Evolutionary conservation across 2,329 filamentous ascomycete species (phyloP).

Genomic region (Pyrenophora seminiperda): DNA sequence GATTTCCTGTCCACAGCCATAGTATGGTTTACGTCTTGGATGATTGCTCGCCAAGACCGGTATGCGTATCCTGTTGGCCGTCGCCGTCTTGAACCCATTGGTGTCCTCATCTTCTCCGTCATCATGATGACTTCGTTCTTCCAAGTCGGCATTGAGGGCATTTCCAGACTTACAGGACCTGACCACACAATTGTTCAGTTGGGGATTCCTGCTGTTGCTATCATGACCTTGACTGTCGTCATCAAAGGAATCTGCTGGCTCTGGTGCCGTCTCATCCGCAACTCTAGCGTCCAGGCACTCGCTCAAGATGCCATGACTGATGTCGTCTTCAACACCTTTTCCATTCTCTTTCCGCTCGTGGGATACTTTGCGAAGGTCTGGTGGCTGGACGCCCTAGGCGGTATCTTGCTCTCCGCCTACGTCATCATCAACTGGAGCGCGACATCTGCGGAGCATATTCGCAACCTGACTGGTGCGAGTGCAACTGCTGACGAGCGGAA

Average conservation of each 20-base stretch:
- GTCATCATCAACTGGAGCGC: conserved; percentile 80
- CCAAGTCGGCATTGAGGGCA: conserved; percentile 74
- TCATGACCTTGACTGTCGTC: conserved; percentile 81
- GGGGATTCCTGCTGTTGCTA: conserved; percentile 71
- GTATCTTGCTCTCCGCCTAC: conserved; percentile 75
- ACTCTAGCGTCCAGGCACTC: conserved; percentile 83
- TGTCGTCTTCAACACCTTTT: conserved; percentile 88
- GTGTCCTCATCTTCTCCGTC: conserved; percentile 78
- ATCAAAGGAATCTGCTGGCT: conserved; percentile 85
- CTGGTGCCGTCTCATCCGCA: conserved; percentile 85
- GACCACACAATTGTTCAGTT: conserved; percentile 75
- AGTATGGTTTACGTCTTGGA: conserved; percentile 75
- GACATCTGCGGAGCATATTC: conserved; percentile 76
- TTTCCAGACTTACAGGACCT: conserved; percentile 64
- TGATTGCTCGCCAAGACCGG: conserved; percentile 74
- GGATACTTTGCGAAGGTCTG: conserved; percentile 77
- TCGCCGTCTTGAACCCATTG: conserved; percentile 76
- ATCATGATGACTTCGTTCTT: conserved; percentile 87
- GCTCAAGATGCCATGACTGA: conserved; percentile 72
- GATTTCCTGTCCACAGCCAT: conserved; percentile 84
- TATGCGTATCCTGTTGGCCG: conserved; percentile 80
- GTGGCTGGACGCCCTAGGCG: conserved; percentile 83
- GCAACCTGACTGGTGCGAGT: conserved; percentile 78
- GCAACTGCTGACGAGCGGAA: conserved; percentile 82
- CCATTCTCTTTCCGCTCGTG: conserved; percentile 82